Base-by-base conservation (phyloP, 768 basidiomycete species). In the Mycena vulgaris region DNA sequence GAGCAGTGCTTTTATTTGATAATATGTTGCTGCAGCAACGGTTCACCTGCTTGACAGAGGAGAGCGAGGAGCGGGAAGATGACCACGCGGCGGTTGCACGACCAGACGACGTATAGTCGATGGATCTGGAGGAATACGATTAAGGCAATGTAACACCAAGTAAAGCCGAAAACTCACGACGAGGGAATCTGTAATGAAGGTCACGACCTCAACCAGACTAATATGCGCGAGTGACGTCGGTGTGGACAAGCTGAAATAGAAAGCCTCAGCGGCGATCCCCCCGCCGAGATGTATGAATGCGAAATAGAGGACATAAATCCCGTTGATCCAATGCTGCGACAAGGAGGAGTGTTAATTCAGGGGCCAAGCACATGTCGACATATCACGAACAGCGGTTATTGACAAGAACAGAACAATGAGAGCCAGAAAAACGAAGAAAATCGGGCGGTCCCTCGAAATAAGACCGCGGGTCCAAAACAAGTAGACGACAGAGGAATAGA, bases 371-470 rank as follows among this genome's bases (percentile, higher is more conserved):
- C 4, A n/a, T n/a, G n/a, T n/a, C 21, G 21, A 21, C 21, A 8
- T 52, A 19, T 30, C n/a, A 66, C 64, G 10, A 17, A 66, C 64
- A n/a, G 55, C 64, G 48, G 64, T 66, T 14, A 66, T 31, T 3
- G 64, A 10, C 40, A 58, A 19, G 33, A 66, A 66, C 11, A 66
- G 64, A 21, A n/a, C 55, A 11, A 66, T 23, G 33, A 66, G 25
- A n/a, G 64, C 64, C 23, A 58, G 31, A 17, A 66, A 56, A 31
- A 66, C 23, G 25, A 48, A 66, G 47, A 66, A 56, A 2, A 35
- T 58, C 28, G 56, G 64, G 5, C 53, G 40, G 23, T 49, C 49
- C n/a, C 64, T 64, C 28, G 51, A 57, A 33, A 66, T 45, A 8
- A 66, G 47, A 9, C 55, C 55, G 1, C 64, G 40, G 2, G 55